Evolutionary conservation across 768 basidiomycete genomes (phyloP), one percentile per base, ranked within the genome.

Genomic region (Lentinus brumalis): DNA sequence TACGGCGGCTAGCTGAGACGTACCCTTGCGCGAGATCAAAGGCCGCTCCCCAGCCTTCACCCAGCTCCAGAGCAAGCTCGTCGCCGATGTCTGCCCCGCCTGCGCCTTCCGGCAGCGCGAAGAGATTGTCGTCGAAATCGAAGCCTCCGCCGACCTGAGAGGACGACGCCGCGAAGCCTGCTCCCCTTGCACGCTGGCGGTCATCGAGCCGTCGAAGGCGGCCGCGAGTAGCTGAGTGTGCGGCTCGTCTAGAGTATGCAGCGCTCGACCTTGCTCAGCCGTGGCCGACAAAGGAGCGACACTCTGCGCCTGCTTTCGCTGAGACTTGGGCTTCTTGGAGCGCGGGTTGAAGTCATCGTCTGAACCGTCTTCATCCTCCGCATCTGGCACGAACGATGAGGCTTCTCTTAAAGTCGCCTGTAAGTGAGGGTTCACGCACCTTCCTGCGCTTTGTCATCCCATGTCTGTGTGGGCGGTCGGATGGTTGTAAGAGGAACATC

Each of bases 1-100:
- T 35, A 11, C 11, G 11, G 35, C 6, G 35, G 21, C 6, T 3
- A 35, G 7, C 35, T 7, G 1, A 9, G 5, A 49, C 46, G 46
- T 30, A 49, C 46, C 29, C 18, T 21, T 49, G 21, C 29, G 46
- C 21, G 29, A 26, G 21, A 8, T n/a, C 58, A 8, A 32, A 35
- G 35, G 35, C 35, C 46, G 18, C 67, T 8, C 80, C 84, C 89
- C 91, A 92, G 26, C 79, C 85, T 66, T 86, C 85, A 32, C 90
- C 91, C 3, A 93, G 78, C 66, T 93, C 91, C 62, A 79, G 80
- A 8, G 87, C 89, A 30, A 93, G 75, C 66, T 92, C 91, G 49
- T 91, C 89, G 4, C 86, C 89, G 16, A 92, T 72, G 21, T 81
- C 86, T 7, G 78, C 82, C n/a, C 75, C 81, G 16, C 87, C 88